These are phyloP conservation scores for Nitzschia palea DNA, from an alignment of 108 stramenopile species.

Conservation along the genomic window DNA sequence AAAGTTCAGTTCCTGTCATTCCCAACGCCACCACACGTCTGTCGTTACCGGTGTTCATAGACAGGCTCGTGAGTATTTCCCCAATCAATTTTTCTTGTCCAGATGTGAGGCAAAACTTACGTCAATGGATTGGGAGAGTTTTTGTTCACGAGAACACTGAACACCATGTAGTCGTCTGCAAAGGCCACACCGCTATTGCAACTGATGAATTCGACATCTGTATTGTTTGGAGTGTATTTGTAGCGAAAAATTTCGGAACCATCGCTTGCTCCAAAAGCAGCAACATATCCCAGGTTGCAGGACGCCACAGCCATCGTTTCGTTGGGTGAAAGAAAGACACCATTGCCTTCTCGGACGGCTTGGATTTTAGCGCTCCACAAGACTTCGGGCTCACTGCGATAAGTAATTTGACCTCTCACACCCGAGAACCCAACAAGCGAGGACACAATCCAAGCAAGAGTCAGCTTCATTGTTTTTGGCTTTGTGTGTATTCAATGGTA, in stretches of 20 bases:
- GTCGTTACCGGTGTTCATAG: too few relatives aligned
- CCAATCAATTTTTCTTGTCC: too few relatives aligned
- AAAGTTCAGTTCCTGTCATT: constrained; percentile 15
- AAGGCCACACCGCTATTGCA: constrained; percentile 3
- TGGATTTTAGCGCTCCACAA: background rate
- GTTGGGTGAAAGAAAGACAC: constrained; percentile 9
- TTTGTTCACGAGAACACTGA: background rate
- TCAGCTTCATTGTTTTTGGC: background rate
- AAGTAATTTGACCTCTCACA: background rate
- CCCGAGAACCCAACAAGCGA: background rate
- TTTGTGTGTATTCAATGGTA: too few relatives aligned
- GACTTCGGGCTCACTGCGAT: background rate
- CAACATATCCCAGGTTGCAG: background rate
- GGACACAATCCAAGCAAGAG: background rate
- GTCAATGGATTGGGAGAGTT: background rate
- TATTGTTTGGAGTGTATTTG: background rate
- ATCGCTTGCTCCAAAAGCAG: background rate
- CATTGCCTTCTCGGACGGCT: background rate
- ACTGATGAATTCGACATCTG: background rate
- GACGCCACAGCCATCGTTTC: background rate
- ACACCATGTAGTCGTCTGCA: constrained; percentile 6
- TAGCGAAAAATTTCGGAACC: background rate
- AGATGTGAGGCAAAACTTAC: constrained; percentile 13
- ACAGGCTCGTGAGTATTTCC: too few relatives aligned
- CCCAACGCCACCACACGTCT: constrained; percentile 27